These are phyloP conservation scores for Lagerstroemia speciosa DNA, from an alignment of 345 rosid species.

Conservation along the genomic window DNA sequence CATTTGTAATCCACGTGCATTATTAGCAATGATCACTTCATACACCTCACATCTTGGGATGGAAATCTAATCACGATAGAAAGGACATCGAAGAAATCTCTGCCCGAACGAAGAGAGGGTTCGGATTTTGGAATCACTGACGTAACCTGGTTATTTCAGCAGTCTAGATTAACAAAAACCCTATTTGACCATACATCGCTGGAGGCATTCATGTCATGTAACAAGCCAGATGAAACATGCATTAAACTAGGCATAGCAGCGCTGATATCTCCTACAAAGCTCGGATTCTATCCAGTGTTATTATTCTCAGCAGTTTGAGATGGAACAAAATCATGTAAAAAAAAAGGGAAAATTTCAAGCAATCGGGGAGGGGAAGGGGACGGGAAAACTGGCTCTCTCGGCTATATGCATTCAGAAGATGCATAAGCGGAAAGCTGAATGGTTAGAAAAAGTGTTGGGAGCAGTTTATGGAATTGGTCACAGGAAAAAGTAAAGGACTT, in stretches of 20 bases:
- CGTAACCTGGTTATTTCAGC: too few relatives aligned
- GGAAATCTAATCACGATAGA: too few relatives aligned
- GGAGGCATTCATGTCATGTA: too few relatives aligned
- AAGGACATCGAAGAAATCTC: too few relatives aligned
- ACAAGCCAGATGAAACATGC: neutral
- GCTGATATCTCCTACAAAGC: neutral
- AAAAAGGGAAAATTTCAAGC: neutral
- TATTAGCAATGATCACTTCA: too few relatives aligned
- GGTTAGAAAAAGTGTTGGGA: slow-evolving; percentile 8
- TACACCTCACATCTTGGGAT: too few relatives aligned
- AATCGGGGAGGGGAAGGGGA: neutral
- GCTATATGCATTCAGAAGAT: slow-evolving; percentile 26
- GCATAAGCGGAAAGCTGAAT: slow-evolving; percentile 47
- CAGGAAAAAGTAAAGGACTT: slow-evolving; percentile 9
- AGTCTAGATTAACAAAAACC: too few relatives aligned
- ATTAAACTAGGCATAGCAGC: neutral
- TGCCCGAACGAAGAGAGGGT: too few relatives aligned
- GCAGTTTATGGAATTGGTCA: neutral
- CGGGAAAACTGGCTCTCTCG: slow-evolving; percentile 34
- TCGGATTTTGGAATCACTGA: too few relatives aligned
- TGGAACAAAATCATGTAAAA: neutral
- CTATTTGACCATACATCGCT: too few relatives aligned
- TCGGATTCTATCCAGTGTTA: neutral
- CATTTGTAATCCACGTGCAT: too few relatives aligned
- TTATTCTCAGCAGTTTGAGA: neutral